Percentiles rank a stretch among this genome's conserved stretches.
These are phyloP conservation scores for Skeletonema grethae DNA, from an alignment of 108 stramenopile genomes.

Conservation along the genomic window DNA sequence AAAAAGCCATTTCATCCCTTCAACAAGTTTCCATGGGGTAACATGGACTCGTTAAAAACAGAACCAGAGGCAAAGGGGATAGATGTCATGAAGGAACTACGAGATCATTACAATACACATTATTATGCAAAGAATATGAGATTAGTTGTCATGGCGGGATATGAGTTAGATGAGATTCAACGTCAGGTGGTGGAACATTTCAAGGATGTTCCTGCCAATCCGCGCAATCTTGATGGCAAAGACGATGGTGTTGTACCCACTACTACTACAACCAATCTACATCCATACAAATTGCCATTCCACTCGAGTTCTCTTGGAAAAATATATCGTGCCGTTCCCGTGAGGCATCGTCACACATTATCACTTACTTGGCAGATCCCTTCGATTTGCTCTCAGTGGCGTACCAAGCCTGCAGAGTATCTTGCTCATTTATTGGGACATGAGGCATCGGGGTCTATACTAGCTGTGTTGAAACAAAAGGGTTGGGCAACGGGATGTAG, in stretches of 20 bases:
- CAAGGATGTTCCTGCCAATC: slow-evolving; percentile 65
- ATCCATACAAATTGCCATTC: slow-evolving; percentile 60
- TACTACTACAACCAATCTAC: slow-evolving; percentile 23
- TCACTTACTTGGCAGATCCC: slow-evolving; percentile 81
- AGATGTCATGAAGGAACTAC: slow-evolving; percentile 69
- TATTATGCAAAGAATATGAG: slow-evolving; percentile 90
- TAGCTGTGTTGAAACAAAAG: slow-evolving; percentile 63
- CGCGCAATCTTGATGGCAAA: slow-evolving; percentile 10
- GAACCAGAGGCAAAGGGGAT: slow-evolving; percentile 62
- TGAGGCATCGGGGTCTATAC: slow-evolving; percentile 78
- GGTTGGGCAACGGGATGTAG: slow-evolving; percentile 71
- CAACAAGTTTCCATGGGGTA: slow-evolving; percentile 82
- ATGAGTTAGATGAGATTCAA: slow-evolving; percentile 79
- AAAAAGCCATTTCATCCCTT: slow-evolving; percentile 69
- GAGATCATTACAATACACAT: slow-evolving; percentile 76
- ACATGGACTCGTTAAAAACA: slow-evolving; percentile 59
- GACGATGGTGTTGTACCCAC: neutral
- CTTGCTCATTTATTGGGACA: slow-evolving; percentile 85
- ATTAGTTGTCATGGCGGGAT: slow-evolving; percentile 87
- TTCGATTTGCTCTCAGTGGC: slow-evolving; percentile 62
- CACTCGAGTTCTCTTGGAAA: slow-evolving; percentile 48
- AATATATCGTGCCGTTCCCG: slow-evolving; percentile 76
- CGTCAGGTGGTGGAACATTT: slow-evolving; percentile 64
- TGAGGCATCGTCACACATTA: slow-evolving; percentile 68
- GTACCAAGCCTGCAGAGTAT: slow-evolving; percentile 76